A percentile compares a stretch with the other conserved stretches of the same genome.
phyloP scores from a whole-genome alignment of 305 asterid genomes.

The Fraxinus sp. region DNA sequence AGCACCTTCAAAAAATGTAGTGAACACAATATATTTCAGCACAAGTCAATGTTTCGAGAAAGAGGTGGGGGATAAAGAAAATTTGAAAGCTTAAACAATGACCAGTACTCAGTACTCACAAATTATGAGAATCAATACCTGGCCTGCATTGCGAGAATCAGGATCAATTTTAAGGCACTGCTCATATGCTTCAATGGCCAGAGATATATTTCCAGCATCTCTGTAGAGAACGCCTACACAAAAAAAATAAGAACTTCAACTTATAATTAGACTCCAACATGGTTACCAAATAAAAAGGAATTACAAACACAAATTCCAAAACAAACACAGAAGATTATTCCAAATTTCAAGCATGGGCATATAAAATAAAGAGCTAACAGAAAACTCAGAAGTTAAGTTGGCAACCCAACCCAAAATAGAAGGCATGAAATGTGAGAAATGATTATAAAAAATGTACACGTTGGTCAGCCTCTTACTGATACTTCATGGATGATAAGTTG shows the following conservation, averaged over 20 bases:
- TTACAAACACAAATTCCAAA: neutral
- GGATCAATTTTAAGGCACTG: conserved; percentile 98
- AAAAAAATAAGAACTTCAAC: conserved; percentile 18
- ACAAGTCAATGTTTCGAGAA: conserved; percentile 7
- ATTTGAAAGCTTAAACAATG: neutral
- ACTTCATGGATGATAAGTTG: conserved; percentile 8
- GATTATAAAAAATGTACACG: neutral
- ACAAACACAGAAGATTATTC: neutral
- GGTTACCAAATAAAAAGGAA: conserved; percentile 4
- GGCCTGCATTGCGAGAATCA: conserved; percentile 74
- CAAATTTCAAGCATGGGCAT: conserved; percentile 14
- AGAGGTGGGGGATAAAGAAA: conserved; percentile 7
- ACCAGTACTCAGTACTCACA: conserved; percentile 19
- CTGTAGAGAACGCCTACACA: conserved; percentile 89
- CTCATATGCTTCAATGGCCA: conserved; percentile 96
- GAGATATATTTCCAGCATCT: conserved; percentile 95
- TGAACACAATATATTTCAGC: conserved; percentile 5
- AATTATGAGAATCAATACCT: conserved; percentile 51
- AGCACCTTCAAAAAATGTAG: conserved; percentile 12
- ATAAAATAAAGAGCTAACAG: neutral
- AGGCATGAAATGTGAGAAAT: neutral
- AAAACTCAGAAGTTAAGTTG: neutral
- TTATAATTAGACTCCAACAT: conserved; percentile 11
- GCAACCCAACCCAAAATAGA: neutral
- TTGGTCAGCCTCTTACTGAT: neutral